Percentiles rank a stretch among this genome's conserved stretches.
Evolutionary conservation across 2,329 filamentous ascomycete species (phyloP).

Genomic region (Boeremia exigua): DNA sequence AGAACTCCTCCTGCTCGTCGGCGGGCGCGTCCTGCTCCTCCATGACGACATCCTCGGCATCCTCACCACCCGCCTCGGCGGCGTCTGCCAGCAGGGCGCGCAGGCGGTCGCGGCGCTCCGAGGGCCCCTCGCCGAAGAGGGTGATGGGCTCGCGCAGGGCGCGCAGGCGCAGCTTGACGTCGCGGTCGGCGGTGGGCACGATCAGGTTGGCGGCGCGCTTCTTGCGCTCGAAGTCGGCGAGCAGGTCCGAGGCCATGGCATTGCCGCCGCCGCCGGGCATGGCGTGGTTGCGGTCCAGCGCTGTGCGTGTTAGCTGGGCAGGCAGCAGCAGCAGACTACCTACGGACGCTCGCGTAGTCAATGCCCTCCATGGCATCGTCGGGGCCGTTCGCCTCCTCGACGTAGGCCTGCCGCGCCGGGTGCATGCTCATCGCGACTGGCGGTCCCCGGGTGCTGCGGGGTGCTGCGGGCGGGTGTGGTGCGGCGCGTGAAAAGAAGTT

Average conservation of each 20-base stretch:
- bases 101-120: conserved; percentile 84
- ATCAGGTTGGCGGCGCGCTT: conserved; percentile 85
- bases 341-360: conserved; percentile 68
- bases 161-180: conserved; percentile 75
- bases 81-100: conserved; percentile 79
- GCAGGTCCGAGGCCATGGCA: conserved; percentile 82
- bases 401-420: conserved; percentile 89
- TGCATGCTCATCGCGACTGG: conserved; percentile 66
- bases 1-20: conserved; percentile 77
- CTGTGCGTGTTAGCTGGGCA: conserved; percentile 31
- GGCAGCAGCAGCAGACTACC: conserved; percentile 43
- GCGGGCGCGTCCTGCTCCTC: conserved; percentile 63
- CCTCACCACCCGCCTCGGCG: conserved; percentile 66
- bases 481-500: conserved; percentile 28
- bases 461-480: conserved; percentile 2
- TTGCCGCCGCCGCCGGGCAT: conserved; percentile 73
- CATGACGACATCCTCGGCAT: conserved; percentile 59
- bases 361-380: conserved; percentile 63
- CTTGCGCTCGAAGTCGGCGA: conserved; percentile 90
- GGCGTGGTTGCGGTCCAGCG: conserved; percentile 83
- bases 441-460: conserved; percentile 18
- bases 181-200: conserved; percentile 91
- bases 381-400: conserved; percentile 78
- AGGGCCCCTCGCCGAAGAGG: conserved; percentile 87
- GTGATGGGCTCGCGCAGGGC: conserved; percentile 93